phyloP scores from a whole-genome alignment of 805 yeast species.

The Candida dajiaensis region DNA sequence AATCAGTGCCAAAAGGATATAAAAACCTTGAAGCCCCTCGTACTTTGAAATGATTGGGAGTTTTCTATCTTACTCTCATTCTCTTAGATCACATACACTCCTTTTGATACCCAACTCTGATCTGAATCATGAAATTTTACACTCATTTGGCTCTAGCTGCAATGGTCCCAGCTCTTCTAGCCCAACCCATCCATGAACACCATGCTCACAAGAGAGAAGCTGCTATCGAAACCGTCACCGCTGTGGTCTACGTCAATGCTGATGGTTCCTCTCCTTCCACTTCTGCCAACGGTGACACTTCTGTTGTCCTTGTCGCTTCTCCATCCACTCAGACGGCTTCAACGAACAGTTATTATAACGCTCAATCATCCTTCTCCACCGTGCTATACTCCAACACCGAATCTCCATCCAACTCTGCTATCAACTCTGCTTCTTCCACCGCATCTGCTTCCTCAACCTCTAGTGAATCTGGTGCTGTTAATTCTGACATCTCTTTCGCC shows the following conservation, averaged over 20 bases:
- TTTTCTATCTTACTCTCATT: background rate
- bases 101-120: background rate
- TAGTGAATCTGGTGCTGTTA: slow-evolving; percentile 27
- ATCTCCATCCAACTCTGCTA: background rate
- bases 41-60: too few relatives aligned
- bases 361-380: background rate
- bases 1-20: background rate
- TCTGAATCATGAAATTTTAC: slow-evolving; percentile 10
- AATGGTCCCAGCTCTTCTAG: slow-evolving; percentile 1
- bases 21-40: background rate
- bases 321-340: slow-evolving; percentile 2
- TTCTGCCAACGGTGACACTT: slow-evolving; percentile 6
- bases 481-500: slow-evolving; percentile 20
- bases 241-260: slow-evolving; percentile 12
- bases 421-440: slow-evolving; percentile 12
- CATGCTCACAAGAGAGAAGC: slow-evolving; percentile 42
- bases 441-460: slow-evolving; percentile 19
- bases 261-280: slow-evolving; percentile 14
- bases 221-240: slow-evolving; percentile 33
- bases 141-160: slow-evolving; percentile 3
- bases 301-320: slow-evolving; percentile 4
- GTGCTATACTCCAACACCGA: background rate
- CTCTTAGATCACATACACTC: background rate
- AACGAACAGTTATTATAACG: background rate
- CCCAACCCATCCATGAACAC: slow-evolving; percentile 35